These are phyloP conservation scores for Solanum tarijense DNA, from an alignment of 257 asterid species.

Conservation along the genomic window DNA sequence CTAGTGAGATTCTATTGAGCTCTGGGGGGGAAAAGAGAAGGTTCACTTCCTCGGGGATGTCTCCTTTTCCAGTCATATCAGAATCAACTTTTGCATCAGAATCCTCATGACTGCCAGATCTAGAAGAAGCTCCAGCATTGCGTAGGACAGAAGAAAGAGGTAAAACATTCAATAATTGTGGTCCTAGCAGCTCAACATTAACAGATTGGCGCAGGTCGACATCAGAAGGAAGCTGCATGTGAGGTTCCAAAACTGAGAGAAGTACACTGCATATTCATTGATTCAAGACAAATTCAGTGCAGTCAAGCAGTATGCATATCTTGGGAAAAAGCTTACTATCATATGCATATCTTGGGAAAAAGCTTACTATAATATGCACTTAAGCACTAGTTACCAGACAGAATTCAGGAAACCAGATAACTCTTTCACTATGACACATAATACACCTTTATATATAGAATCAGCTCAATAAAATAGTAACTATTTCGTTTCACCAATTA, in stretches of 20 bases:
- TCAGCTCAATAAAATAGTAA: background rate
- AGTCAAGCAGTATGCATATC: background rate
- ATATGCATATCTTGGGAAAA: background rate
- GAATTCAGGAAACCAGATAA: background rate
- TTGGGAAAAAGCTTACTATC: background rate
- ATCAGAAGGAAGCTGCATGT: constrained; percentile 80
- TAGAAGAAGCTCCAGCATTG: constrained; percentile 36
- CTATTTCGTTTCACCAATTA: background rate
- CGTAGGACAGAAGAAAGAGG: constrained; percentile 27
- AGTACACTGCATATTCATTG: constrained; percentile 68
- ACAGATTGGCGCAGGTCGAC: constrained; percentile 50
- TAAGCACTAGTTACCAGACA: background rate
- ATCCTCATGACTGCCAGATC: constrained; percentile 43
- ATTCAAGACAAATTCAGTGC: constrained; percentile 10
- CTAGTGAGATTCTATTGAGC: constrained; percentile 52
- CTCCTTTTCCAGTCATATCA: constrained; percentile 42
- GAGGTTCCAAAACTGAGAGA: constrained; percentile 84
- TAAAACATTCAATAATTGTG: constrained; percentile 25
- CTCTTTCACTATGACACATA: background rate
- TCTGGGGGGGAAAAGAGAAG: constrained; percentile 87
- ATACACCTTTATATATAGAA: background rate
- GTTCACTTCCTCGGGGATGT: constrained; percentile 59
- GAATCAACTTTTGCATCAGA: constrained; percentile 40
- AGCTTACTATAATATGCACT: background rate
- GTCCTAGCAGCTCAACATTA: constrained; percentile 31